Evolutionary conservation across 139 green algal genomes (phyloP), one percentile per base, ranked within the genome.

Genomic region (Tetratostichococcus sp.): DNA sequence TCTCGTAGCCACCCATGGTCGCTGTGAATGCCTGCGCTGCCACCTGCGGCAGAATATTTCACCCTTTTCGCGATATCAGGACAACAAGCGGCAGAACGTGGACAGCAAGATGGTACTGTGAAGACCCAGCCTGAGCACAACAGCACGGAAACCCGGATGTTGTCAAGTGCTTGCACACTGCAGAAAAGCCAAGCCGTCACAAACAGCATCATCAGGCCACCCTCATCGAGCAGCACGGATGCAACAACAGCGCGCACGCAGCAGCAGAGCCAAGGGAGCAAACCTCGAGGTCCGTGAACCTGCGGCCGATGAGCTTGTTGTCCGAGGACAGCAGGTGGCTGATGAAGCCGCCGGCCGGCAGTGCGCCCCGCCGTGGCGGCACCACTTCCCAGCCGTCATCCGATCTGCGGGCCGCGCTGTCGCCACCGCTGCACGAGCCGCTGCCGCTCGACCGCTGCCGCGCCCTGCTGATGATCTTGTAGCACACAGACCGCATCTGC

Each of bases 1-100:
- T 88, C 78, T 88, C 78, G 43, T 77, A 86, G 50, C 74, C 71
- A 25, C 68, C 75, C 30, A 77, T 73, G 30, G 70, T 67, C 62
- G 79, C 79, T 3, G 74, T 69, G 16, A 67, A 76, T 4, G 80
- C 50, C 72, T 86, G 77, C 1, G 66, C 66, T 21, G 32, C 35
- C 22, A 86, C 59, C 28, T 76, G 74, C 50, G 26, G 50, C 14
- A 14, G 8, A 50, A 22, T 14, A 50, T 50, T 14, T 22, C 8
- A 8, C 8, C 8, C 14, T 8, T 50, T 8, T 50, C 14, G 39
- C 39, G 8, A 50, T 50, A 22, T 14, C 8, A n/a, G n/a, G n/a
- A n/a, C n/a, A n/a, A n/a, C n/a, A n/a, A n/a, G n/a, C n/a, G n/a
- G n/a, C n/a, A n/a, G n/a, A n/a, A n/a, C n/a, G n/a, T n/a, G n/a